These are phyloP conservation scores for Inga leiocalycina DNA, from an alignment of 306 rosid species.

Conservation along the genomic window DNA sequence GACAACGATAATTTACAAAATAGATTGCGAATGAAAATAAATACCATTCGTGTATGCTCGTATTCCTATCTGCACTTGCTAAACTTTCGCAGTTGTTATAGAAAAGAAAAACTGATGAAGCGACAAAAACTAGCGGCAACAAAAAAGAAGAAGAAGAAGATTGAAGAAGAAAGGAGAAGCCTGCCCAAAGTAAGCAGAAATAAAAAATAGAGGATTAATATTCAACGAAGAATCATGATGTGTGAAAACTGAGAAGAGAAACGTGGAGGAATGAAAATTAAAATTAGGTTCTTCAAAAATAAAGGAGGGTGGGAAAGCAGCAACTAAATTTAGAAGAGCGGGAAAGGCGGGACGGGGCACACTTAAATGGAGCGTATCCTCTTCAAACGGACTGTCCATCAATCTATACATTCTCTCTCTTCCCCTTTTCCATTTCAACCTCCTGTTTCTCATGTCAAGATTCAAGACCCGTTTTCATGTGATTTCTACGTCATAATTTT, in stretches of 20 bases:
- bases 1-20: constrained; percentile 8
- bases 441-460: background rate
- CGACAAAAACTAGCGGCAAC: background rate
- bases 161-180: constrained; percentile 33
- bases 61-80: background rate
- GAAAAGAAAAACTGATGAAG: too few species aligned
- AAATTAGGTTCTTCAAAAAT: constrained; percentile 37
- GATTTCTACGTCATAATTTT: background rate
- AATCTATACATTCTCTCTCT: constrained; percentile 41
- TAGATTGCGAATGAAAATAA: constrained; percentile 2
- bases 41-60: background rate
- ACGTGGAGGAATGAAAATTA: constrained; percentile 4
- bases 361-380: constrained; percentile 59
- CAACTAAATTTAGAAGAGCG: constrained; percentile 51
- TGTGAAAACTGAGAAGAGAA: constrained; percentile 39
- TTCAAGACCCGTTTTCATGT: background rate
- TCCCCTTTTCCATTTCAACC: background rate
- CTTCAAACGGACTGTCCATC: constrained; percentile 44
- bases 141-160: constrained; percentile 20
- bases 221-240: constrained; percentile 33
- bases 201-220: constrained; percentile 36
- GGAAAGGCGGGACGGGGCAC: constrained; percentile 27
- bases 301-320: constrained; percentile 43
- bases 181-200: constrained; percentile 51
- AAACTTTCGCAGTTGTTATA: constrained; percentile 9